Conservation (phyloP, 176 grass and related monocot genomes). For the Oryza meyeriana region DNA sequence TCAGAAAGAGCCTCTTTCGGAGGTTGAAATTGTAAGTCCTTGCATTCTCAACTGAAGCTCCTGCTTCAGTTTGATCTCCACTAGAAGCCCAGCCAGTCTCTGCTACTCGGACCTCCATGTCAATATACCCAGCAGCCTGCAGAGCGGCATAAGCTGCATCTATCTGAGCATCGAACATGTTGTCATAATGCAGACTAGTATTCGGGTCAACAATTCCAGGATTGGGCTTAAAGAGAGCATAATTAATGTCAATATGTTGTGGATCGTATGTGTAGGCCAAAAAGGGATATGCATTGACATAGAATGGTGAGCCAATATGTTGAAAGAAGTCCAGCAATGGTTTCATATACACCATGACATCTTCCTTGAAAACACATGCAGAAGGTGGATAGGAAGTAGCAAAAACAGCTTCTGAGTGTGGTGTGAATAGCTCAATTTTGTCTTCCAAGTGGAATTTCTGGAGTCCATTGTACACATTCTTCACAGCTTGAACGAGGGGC, state of each 20-base stretch:
- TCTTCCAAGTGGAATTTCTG: constrained; percentile 60
- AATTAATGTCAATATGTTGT: constrained; percentile 84
- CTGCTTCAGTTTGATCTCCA: constrained; percentile 74
- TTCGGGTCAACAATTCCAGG: constrained; percentile 72
- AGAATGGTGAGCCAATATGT: constrained; percentile 61
- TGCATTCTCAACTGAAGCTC: constrained; percentile 76
- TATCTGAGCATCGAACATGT: constrained; percentile 99
- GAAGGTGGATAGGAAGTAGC: constrained; percentile 90
- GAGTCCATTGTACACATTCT: constrained; percentile 77
- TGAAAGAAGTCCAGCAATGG: constrained; percentile 76
- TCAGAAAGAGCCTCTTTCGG: constrained; percentile 77
- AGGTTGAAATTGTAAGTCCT: constrained; percentile 95
- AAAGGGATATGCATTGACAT: constrained; percentile 93
- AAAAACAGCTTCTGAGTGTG: constrained; percentile 86
- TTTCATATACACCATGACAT: constrained; percentile 75
- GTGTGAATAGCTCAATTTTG: constrained; percentile 67
- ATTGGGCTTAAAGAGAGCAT: constrained; percentile 89
- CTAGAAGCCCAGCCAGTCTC: constrained; percentile 97
- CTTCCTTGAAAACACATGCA: constrained; percentile 78
- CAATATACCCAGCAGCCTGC: constrained; percentile 65
- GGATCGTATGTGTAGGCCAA: constrained; percentile 89
- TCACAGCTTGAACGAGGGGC: constrained; percentile 68
- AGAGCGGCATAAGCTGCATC: constrained; percentile 96
- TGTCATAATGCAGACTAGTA: constrained; percentile 85
- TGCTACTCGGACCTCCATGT: constrained; percentile 90